These are phyloP conservation scores for Meripilus lineatus DNA, from an alignment of 1,284 basidiomycete genomes.

Conservation along the genomic window DNA sequence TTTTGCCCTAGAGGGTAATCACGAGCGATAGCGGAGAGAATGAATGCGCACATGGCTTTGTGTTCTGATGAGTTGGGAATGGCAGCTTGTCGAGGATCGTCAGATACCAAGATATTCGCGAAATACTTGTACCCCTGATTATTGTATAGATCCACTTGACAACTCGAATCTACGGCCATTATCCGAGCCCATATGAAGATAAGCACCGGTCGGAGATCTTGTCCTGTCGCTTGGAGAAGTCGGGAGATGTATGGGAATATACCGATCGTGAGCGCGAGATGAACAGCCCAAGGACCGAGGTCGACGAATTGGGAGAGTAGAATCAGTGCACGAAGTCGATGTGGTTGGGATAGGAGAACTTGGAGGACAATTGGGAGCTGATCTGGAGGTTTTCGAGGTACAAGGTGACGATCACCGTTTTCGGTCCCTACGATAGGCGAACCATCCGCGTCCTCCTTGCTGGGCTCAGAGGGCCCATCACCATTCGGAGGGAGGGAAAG, in stretches of 20 bases:
- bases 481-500: conserved; percentile 55
- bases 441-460: conserved; percentile 14
- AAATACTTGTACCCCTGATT: conserved; percentile 90
- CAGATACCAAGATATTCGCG: conserved; percentile 69
- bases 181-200: conserved; percentile 99
- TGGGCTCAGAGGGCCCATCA: conserved; percentile 21
- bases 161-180: conserved; percentile 90
- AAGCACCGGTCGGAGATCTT: conserved; percentile 94
- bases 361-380: conserved; percentile 98
- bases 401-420: conserved; percentile 50
- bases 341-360: conserved; percentile 93
- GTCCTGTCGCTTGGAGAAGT: conserved; percentile 90
- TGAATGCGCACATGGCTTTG: conserved; percentile 98
- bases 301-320: conserved; percentile 98
- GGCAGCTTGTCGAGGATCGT: conserved; percentile 42
- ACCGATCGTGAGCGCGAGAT: conserved; percentile 95
- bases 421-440: conserved; percentile 11
- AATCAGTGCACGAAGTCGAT: conserved; percentile 92
- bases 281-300: conserved; percentile 97
- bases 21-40: conserved; percentile 88
- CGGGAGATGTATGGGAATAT: conserved; percentile 99
- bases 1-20: conserved; percentile 86
- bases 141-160: conserved; percentile 87
- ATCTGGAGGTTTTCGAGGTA: conserved; percentile 87
- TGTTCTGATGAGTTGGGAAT: conserved; percentile 95